Base-by-base conservation (phyloP, 805 yeast genomes). In the Suhomyces emberorum region DNA sequence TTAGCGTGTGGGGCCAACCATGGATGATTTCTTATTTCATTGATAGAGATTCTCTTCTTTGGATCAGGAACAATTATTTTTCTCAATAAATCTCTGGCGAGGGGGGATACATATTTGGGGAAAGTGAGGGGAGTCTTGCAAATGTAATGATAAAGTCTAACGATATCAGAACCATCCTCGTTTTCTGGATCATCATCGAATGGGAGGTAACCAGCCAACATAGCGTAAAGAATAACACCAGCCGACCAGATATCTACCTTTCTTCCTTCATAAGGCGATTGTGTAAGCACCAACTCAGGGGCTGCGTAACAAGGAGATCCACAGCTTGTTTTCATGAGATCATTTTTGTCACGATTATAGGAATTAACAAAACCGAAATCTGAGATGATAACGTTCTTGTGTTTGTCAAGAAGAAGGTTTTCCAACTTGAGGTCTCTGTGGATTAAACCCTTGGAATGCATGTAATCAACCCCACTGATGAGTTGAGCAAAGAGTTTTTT, bases 221-320 rank as follows among this genome's bases (percentile, higher is more conserved):
- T 93, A 8, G 98, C 97, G 55, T 88, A 93, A 28, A 93, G 65
- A 36, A 93, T 93, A 19, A 93, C 89, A 41, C 98, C 98, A 51
- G 95, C 79, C 0, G 96, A 87, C 98, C 98, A 93, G 28, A 89
- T 83, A 62, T 93, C 98, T 21, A 88, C 97, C 61, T 88, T 88
- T 43, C 88, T 76, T 15, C 96, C 97, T 48, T 85, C 88, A 57
- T 93, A 93, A 11, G 95, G 88, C 36, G 80, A 76, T 44, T 81
- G 86, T 9, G 91, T 83, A 20, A 88, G 82, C 3, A 93, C 98
- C 39, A 93, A 66, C 57, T 93, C 98, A 0, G 98, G 98, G 1
- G 98, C 98, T 0, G 98, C 98, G 61, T 91, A 91, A 59, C 98
- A 91, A 1, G 98, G 98, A 3, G 96, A 87, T 1, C 98, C 98